These are phyloP conservation scores for Salvia splendens DNA, from an alignment of 257 asterid species.

Conservation along the genomic window DNA sequence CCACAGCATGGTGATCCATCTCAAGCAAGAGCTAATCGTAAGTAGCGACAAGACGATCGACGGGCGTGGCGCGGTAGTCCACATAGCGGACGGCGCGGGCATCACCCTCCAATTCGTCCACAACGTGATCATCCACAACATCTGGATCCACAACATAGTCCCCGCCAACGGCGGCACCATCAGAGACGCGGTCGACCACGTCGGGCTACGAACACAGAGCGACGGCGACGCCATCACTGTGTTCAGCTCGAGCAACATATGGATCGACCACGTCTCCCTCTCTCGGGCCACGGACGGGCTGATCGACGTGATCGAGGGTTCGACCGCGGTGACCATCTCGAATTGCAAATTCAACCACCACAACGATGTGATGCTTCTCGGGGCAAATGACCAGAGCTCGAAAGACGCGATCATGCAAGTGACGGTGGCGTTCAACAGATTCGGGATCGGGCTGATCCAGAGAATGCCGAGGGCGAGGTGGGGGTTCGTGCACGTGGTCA, in stretches of 20 bases:
- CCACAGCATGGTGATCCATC: slow-evolving; percentile 53
- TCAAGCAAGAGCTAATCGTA: slow-evolving; percentile 57
- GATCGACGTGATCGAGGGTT: slow-evolving; percentile 73
- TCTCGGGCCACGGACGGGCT: slow-evolving; percentile 65
- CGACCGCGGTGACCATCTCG: slow-evolving; percentile 84
- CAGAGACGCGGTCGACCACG: slow-evolving; percentile 53
- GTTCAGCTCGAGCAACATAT: slow-evolving; percentile 50
- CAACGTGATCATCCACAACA: slow-evolving; percentile 65
- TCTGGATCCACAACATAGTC: slow-evolving; percentile 62
- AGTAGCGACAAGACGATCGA: slow-evolving; percentile 70
- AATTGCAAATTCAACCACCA: slow-evolving; percentile 91
- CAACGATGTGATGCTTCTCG: slow-evolving; percentile 84
- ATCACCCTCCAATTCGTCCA: slow-evolving; percentile 65
- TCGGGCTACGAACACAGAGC: slow-evolving; percentile 61
- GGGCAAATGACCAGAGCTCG: slow-evolving; percentile 54
- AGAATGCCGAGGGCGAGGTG: slow-evolving; percentile 82
- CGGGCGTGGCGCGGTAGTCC: slow-evolving; percentile 71
- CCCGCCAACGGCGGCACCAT: slow-evolving; percentile 62
- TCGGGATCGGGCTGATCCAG: slow-evolving; percentile 73
- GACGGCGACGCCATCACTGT: slow-evolving; percentile 78
- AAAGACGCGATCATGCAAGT: slow-evolving; percentile 80
- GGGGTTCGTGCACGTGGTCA: slow-evolving; percentile 84
- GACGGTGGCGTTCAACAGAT: slow-evolving; percentile 76
- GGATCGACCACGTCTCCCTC: slow-evolving; percentile 78
- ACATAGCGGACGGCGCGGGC: slow-evolving; percentile 77